phyloP scores from a whole-genome alignment of 23 red algal genomes.

The Gracilaria domingensis region DNA sequence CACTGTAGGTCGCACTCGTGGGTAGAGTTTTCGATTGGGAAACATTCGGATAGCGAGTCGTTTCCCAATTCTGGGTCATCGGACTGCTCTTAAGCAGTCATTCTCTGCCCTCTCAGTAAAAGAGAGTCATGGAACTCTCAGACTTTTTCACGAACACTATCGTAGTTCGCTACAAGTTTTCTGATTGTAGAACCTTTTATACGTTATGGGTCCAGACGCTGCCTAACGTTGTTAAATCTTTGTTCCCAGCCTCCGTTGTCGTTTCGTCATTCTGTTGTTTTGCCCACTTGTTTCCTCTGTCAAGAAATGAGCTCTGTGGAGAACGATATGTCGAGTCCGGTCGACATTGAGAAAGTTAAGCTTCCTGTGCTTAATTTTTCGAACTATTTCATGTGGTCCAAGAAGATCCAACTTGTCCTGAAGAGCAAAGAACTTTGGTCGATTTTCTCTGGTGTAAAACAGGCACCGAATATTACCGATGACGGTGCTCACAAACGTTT shows the following conservation, averaged over 20 bases:
- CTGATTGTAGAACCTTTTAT: not conserved
- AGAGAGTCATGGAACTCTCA: no score
- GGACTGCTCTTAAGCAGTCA: no score
- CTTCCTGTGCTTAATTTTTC: not conserved
- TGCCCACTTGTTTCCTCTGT: no score
- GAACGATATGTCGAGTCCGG: not conserved
- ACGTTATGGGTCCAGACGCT: constrained; percentile 13
- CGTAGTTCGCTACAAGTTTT: no score
- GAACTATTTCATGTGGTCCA: constrained; percentile 38
- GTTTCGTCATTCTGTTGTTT: not conserved
- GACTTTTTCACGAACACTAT: no score
- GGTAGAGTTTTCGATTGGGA: no score
- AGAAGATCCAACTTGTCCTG: constrained; percentile 11
- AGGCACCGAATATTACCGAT: not conserved
- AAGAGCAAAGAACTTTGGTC: constrained; percentile 22
- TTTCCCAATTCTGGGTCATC: no score
- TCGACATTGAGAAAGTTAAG: not conserved
- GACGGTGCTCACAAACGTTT: not conserved
- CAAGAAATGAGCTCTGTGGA: not conserved
- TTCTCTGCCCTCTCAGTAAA: no score
- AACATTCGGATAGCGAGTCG: no score
- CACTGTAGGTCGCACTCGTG: no score
- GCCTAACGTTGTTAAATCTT: not conserved
- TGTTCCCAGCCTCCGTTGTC: not conserved
- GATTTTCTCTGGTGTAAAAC: not conserved